phyloP scores from a whole-genome alignment of 192 early-diverging fungal genomes.

The Backusella parvicylindrica region DNA sequence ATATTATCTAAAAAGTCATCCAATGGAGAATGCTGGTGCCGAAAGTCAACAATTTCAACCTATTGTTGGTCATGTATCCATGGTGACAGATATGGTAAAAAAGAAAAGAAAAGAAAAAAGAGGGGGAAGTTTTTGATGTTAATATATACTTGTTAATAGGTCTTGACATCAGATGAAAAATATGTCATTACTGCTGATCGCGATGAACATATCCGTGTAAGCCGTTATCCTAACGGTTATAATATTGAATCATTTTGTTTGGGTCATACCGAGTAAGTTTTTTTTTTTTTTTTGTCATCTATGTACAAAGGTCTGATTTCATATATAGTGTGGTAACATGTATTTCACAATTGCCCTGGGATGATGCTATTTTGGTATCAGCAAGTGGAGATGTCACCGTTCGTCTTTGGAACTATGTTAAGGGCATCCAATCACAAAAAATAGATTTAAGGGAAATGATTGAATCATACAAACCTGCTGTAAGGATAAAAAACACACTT shows the following conservation, averaged over 20 bases:
- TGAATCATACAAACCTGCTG: conserved; percentile 14
- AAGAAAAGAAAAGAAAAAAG: not conserved
- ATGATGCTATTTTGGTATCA: conserved; percentile 59
- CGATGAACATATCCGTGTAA: conserved; percentile 98
- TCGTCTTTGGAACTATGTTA: conserved; percentile 68
- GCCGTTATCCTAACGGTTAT: conserved; percentile 83
- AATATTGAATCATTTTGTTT: conserved; percentile 88
- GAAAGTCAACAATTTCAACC: conserved; percentile 39
- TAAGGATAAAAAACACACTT: not conserved
- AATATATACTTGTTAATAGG: conserved; percentile 30
- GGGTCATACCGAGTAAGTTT: conserved; percentile 80
- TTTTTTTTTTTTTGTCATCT: too few relatives aligned
- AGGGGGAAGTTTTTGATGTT: not conserved
- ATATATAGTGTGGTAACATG: conserved; percentile 66
- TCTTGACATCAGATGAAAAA: conserved; percentile 57
- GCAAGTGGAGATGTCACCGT: conserved; percentile 84
- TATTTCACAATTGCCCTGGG: conserved; percentile 57
- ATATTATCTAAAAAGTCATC: conserved; percentile 21
- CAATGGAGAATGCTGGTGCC: conserved; percentile 24
- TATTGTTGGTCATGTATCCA: conserved; percentile 91
- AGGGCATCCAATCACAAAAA: conserved; percentile 63
- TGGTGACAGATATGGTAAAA: conserved; percentile 82
- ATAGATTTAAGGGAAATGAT: conserved; percentile 51
- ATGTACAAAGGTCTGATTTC: too few relatives aligned
- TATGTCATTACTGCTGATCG: conserved; percentile 90